These are phyloP conservation scores for Piromyces finnis DNA, from an alignment of 192 early-diverging fungal genomes.

Conservation along the genomic window DNA sequence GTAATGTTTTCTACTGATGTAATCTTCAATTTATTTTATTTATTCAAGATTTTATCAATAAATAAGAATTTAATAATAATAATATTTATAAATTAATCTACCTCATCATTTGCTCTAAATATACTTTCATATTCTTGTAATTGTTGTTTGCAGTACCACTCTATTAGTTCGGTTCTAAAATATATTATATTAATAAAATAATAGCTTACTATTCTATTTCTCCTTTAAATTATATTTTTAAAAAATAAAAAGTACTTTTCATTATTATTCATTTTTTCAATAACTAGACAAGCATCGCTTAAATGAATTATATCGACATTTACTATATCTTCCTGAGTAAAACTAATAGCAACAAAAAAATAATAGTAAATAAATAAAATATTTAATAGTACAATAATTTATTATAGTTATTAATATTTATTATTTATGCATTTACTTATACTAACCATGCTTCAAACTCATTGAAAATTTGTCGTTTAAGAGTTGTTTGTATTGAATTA, in stretches of 20 bases:
- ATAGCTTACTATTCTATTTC: no score
- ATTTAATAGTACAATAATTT: no score
- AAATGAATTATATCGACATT: slow-evolving; percentile 19
- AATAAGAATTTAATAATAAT: neutral
- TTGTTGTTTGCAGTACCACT: slow-evolving; percentile 68
- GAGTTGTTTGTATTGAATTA: slow-evolving; percentile 32
- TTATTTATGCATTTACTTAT: no score
- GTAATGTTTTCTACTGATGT: slow-evolving; percentile 69
- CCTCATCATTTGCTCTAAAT: slow-evolving; percentile 47
- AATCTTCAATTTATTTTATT: slow-evolving; percentile 28
- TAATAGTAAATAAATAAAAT: no score
- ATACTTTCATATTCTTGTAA: slow-evolving; percentile 65
- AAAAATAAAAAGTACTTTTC: no score
- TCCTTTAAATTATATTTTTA: no score
- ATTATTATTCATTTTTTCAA: slow-evolving; percentile 47
- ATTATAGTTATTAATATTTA: no score
- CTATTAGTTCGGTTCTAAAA: slow-evolving; percentile 31
- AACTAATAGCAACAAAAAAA: no score
- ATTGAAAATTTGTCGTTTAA: slow-evolving; percentile 39
- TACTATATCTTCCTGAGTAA: slow-evolving; percentile 1
- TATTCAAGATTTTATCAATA: neutral
- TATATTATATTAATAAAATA: no score
- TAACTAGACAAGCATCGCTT: slow-evolving; percentile 58
- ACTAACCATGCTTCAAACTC: slow-evolving; percentile 66
- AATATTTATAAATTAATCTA: neutral